Evolutionary conservation across 2,329 filamentous ascomycete genomes (phyloP), one percentile per base, ranked within the genome.

Genomic region (Trichoderma semiorbis): DNA sequence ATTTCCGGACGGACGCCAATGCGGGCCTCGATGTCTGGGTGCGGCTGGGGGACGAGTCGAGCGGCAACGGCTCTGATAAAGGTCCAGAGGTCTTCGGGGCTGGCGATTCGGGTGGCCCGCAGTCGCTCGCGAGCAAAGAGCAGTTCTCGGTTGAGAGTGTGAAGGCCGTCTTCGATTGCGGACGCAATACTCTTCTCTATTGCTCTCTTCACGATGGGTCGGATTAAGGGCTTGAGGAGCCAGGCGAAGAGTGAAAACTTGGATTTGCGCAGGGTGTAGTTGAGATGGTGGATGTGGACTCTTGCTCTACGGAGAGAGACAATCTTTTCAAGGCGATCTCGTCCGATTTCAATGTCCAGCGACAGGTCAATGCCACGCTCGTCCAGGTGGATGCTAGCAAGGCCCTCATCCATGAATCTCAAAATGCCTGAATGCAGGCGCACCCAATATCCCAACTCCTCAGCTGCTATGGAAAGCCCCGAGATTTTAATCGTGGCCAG

Each of bases 361-460:
- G 93, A 90, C 64, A 98, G 88, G 79, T 98, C 95, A 72, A 98
- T 90, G 21, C 95, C 95, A 24, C 93, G 89, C 75, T 95, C 90
- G 79, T 98, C 95, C 6, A 98, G 88, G 58, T 89, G 89, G 81
- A 98, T 94, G 34, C 92, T 93, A 6, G 92, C 93, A 62, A 98
- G 92, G 5, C 95, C 95, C 79, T 94, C 88, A 77, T 97, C 94
- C 2, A 89, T 88, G 34, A 97, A 85, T 28, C 90, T 90, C 63
- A 97, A 84, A 2, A 97, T 80, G 2, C 93, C 91, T 16, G 90
- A 89, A 79, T 96, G 95, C 0, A 93, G 87, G 11, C 92, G 92
- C 36, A 98, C 84, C 90, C 95, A 97, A 83, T 95, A 98, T 28
- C 95, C 95, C 36, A 98, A 85, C 74, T 98, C 94, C 28, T 95